A percentile compares a stretch with the other conserved stretches of the same genome.
Conservation (phyloP, 2,329 filamentous ascomycete genomes). For the Coniochaeta prunicola region DNA sequence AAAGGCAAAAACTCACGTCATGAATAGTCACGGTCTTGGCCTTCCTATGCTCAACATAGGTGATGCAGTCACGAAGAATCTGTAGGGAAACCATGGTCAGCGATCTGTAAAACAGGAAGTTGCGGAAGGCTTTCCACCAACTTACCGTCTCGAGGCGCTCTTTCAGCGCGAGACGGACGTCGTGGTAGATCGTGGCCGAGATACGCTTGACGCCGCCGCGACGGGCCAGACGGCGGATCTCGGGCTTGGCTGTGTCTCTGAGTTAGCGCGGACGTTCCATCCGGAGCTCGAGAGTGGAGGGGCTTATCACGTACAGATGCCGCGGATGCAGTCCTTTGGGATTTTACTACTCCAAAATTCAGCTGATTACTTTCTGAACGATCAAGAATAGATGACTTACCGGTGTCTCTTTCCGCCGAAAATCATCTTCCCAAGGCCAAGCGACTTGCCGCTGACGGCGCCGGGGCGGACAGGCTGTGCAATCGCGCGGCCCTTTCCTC, state of each 20-base stretch:
- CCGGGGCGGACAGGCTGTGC: conserved; percentile 9
- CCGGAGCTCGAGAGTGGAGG: too few species aligned
- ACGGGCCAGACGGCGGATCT: conserved; percentile 60
- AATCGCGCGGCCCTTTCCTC: conserved; percentile 9
- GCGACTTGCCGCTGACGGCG: background rate
- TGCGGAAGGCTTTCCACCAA: background rate
- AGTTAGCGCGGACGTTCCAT: too few species aligned
- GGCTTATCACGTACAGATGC: conserved; percentile 36
- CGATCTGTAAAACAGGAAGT: background rate
- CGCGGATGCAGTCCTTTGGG: conserved; percentile 36
- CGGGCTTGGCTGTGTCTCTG: conserved; percentile 49
- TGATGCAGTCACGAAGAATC: conserved; percentile 44
- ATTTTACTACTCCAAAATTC: conserved; percentile 33
- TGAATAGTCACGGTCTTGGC: conserved; percentile 56
- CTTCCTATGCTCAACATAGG: conserved; percentile 44
- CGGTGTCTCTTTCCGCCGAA: conserved; percentile 17
- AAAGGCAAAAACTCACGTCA: conserved; percentile 40
- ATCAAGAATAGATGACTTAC: conserved; percentile 9
- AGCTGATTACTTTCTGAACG: background rate
- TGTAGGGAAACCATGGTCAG: conserved; percentile 17
- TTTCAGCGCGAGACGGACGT: conserved; percentile 46
- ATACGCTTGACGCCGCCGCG: conserved; percentile 74
- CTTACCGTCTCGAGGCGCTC: conserved; percentile 39
- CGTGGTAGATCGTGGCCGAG: conserved; percentile 55
- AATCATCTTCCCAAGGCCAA: background rate